Base-by-base conservation (phyloP, 805 yeast genomes). In the Yamadazyma scolyti region DNA sequence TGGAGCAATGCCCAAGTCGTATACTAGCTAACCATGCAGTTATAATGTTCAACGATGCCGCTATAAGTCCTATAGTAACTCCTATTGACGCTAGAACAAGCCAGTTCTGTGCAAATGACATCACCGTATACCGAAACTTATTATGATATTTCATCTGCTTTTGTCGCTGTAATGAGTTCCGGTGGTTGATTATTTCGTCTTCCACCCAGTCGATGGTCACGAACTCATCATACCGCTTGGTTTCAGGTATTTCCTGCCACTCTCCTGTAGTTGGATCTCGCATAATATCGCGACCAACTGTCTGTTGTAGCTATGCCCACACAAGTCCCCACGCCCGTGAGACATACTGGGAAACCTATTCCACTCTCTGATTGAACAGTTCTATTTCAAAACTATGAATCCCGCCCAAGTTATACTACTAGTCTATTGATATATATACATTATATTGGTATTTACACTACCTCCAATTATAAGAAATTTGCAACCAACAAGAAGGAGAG, bases 11-110 rank as follows among this genome's bases (percentile, higher is more conserved):
- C 0, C 98, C 98, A 2, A 74, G 61, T 39, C 87, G 76, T 39
- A 88, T 56, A 47, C 81, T 81, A 3, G 87, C 82, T n/a, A 93
- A 58, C 74, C 89, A 87, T 30, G 86, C 90, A 0, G 97, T 87
- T 11, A 87, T 69, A 11, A 90, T 74, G 47, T 85, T 88, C 31
- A 93, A 61, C 11, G 73, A 66, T 0, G 87, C 95, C 0, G 98
- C 97, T 22, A 87, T 79, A 2, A 74, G 47, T 4, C 99, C 99
- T 32, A 89, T 82, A 3, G 70, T 40, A 1, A 80, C 50, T 0
- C 97, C 99, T 37, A 87, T 84, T 2, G 71, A 44, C 0, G 89
- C 81, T 20, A 93, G 61, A 0, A 83, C 81, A 1, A 87, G 47
- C 83, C 97, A 87, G 34, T 75, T 74, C 44, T 74, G 78, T 2